Conservation (phyloP, 1,284 basidiomycete genomes). For the Cryptococcus wingfieldii region DNA sequence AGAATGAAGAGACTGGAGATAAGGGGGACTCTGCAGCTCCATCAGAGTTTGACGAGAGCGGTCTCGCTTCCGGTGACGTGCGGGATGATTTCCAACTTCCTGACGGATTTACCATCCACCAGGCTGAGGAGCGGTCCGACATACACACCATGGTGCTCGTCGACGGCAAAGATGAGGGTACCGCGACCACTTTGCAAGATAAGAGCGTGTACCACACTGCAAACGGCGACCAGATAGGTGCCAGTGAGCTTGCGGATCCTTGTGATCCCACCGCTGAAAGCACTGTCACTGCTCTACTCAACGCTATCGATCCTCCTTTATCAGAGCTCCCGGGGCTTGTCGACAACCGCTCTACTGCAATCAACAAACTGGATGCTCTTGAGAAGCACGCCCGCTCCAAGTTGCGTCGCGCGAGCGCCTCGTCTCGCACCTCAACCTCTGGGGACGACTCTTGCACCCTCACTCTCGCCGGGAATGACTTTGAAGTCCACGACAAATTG, state of each 20-base stretch:
- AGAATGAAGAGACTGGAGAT: constrained; percentile 15
- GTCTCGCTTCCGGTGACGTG: constrained; percentile 10
- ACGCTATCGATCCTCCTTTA: constrained; percentile 58
- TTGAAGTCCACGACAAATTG: constrained; percentile 75
- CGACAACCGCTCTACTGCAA: constrained; percentile 58
- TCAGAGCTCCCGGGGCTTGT: constrained; percentile 58
- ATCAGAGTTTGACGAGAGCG: constrained; percentile 10
- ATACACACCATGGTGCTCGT: constrained; percentile 27
- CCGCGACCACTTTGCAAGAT: constrained; percentile 13
- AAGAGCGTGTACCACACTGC: constrained; percentile 22
- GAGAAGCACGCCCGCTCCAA: constrained; percentile 51
- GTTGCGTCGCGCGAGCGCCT: constrained; percentile 41
- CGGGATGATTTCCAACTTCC: constrained; percentile 33
- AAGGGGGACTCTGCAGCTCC: constrained; percentile 13
- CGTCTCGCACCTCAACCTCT: constrained; percentile 26
- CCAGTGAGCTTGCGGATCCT: constrained; percentile 59
- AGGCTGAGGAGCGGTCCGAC: constrained; percentile 15
- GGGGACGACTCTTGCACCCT: constrained; percentile 32
- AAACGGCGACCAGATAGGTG: not conserved
- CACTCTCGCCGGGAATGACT: constrained; percentile 58
- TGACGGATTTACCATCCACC: constrained; percentile 48
- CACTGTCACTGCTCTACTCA: constrained; percentile 62
- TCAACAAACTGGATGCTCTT: constrained; percentile 62
- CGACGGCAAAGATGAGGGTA: constrained; percentile 14
- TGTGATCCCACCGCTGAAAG: constrained; percentile 78